Base-by-base conservation (phyloP, 192 early-diverging fungal genomes). In the Borealophlyctis nickersoniae region DNA sequence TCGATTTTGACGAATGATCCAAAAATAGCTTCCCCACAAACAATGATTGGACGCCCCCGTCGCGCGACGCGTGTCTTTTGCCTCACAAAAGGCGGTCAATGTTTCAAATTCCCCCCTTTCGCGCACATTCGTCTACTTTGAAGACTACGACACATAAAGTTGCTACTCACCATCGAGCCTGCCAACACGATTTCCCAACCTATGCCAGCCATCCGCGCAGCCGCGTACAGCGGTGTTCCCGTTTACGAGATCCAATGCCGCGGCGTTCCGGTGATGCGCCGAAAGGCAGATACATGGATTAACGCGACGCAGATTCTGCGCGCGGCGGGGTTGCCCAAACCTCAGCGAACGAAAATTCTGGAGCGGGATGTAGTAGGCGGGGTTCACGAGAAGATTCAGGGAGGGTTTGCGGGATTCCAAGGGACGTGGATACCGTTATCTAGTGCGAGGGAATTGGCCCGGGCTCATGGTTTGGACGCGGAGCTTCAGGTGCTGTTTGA, bases 271-370 rank as follows among this genome's bases (percentile, higher is more conserved):
- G 89, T 92, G 33, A 91, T 93, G 89, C 73, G 87, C 24, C 80
- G 90, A 45, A 82, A 87, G 39, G 76, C 81, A 50, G 96, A 99
- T 69, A 87, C 85, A 3, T 99, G 87, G 69, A 79, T 99, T 50
- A 99, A 99, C 74, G 96, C 96, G 11, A 99, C 96, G 0, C 96
- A 99, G 72, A 89, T 99, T 39, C 84, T 99, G 24, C 93, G 95
- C 72, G 94, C 96, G 0, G 95, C 95, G 7, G 90, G 91, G 3
- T 84, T 99, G 49, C 91, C 93, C 62, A 99, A 99, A 78, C 87
- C 91, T 16, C 85, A 88, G 59, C 83, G 95, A 54, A 96, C 94
- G 30, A 89, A 94, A 65, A 93, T 98, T 60, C 80, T 99, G 34
- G 95, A 96, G 73, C 75, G 89, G 61, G 94, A 99, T 71, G 87